Base-by-base conservation (phyloP, 805 yeast genomes). In the Hanseniaspora clermontiae region DNA sequence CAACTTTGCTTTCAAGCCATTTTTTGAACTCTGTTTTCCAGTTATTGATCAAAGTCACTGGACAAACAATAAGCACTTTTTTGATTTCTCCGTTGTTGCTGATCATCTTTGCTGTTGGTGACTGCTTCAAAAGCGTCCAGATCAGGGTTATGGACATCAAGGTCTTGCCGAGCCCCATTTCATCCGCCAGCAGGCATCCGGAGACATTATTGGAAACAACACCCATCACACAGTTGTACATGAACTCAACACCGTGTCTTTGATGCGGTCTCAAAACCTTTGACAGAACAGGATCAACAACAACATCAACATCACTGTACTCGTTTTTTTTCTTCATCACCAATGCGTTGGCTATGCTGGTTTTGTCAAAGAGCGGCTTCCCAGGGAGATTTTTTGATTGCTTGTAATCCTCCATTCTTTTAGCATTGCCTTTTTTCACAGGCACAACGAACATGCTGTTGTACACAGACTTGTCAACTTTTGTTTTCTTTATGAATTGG, bases 151-250 rank as follows among this genome's bases (percentile, higher is more conserved):
- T 91, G 0, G 96, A 80, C 78, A 83, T 90, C 43, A 93, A 69
- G 0, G 97, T 90, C 63, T 86, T 86, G 1, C 96, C 96, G 17
- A 93, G 72, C 0, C 98, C 98, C 98, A 93, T 93, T 63, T 91
- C 97, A 68, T 93, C 98, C 0, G 98, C 98, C 45, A 93, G 68
- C 5, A 93, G 70, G 1, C 91, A 90, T 0, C 98, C 97, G 45
- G 69, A 62, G 17, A 69, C 61, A 48, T 60, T 59, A 20, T 69
- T 69, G 4, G 74, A 76, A 29, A 77, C 70, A 52, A 77, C 69
- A 0, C 95, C 95, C 83, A 84, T 79, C 1, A 90, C 77, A 62
- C 96, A 87, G 57, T 85, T 84, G 65, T 87, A 87, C 61, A 93
- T 70, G 63, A 93, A 93, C 54, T 70, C 66, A 0, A 91, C 86